A percentile compares a stretch with the other conserved stretches of the same genome.
Conservation (phyloP, 192 early-diverging fungal species). For the Umbelopsis sp. region DNA sequence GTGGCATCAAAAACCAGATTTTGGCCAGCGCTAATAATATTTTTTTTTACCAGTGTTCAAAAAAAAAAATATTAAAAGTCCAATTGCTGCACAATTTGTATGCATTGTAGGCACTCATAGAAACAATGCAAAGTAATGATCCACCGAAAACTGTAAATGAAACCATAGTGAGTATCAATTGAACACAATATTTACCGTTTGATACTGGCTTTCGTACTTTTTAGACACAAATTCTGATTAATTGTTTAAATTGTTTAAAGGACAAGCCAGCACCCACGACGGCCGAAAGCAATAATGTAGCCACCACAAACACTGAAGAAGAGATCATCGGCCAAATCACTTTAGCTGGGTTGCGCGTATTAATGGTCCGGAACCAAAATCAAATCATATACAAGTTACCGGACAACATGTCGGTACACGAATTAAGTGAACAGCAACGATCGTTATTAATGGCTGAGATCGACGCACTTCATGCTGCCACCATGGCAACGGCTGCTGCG, state of each 20-base stretch:
- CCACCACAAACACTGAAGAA: slow-evolving; percentile 15
- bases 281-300: background rate
- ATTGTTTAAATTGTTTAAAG: no score
- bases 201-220: background rate
- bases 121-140: slow-evolving; percentile 3
- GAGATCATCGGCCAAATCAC: slow-evolving; percentile 27
- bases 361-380: slow-evolving; percentile 43
- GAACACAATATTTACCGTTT: background rate
- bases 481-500: slow-evolving; percentile 22
- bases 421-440: slow-evolving; percentile 45
- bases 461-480: slow-evolving; percentile 43
- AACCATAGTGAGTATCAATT: background rate
- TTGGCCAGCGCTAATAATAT: no score
- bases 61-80: no score
- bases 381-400: slow-evolving; percentile 58
- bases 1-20: no score
- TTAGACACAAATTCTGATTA: background rate
- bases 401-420: slow-evolving; percentile 54
- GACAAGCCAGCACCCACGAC: background rate
- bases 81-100: no score
- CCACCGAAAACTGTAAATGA: background rate
- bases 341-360: slow-evolving; percentile 28
- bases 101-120: background rate
- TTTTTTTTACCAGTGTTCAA: no score
- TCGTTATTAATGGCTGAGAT: slow-evolving; percentile 47